Percentiles rank a stretch among this genome's conserved stretches.
These are phyloP conservation scores for Fremontodendron californicum DNA, from an alignment of 345 rosid species.

Conservation along the genomic window DNA sequence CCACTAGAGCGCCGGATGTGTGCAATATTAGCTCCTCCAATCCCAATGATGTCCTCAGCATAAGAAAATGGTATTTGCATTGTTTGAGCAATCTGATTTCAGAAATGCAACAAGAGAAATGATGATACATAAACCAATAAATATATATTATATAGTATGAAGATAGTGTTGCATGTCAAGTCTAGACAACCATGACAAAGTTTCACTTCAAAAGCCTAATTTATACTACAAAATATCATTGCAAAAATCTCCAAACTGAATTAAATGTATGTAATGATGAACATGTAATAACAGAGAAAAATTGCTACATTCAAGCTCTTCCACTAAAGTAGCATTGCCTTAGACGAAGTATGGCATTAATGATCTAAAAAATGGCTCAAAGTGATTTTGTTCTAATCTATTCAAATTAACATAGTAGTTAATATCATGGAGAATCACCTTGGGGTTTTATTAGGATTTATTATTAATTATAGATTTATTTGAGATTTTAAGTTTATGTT, in stretches of 20 bases:
- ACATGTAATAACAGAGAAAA: not conserved
- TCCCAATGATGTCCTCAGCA: constrained; percentile 80
- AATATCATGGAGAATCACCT: not conserved
- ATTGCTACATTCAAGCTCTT: not conserved
- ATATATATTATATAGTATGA: not conserved
- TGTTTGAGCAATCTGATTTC: constrained; percentile 59
- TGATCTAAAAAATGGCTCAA: not conserved
- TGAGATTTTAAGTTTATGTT: not conserved
- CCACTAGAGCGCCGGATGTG: constrained; percentile 71
- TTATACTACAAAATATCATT: not conserved
- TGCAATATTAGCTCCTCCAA: constrained; percentile 72
- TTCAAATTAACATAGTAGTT: not conserved
- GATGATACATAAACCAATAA: not conserved
- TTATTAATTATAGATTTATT: not conserved
- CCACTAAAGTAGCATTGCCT: not conserved
- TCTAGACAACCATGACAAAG: not conserved
- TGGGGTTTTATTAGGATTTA: not conserved
- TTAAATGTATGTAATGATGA: not conserved
- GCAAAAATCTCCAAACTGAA: not conserved
- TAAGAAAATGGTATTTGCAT: constrained; percentile 79
- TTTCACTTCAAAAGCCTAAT: not conserved
- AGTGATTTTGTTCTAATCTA: not conserved
- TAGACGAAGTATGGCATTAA: not conserved
- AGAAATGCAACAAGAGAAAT: not conserved
- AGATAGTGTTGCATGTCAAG: not conserved